phyloP scores from a whole-genome alignment of 2,329 filamentous ascomycete species.

The Dryadomyces quercus-mongolicae region DNA sequence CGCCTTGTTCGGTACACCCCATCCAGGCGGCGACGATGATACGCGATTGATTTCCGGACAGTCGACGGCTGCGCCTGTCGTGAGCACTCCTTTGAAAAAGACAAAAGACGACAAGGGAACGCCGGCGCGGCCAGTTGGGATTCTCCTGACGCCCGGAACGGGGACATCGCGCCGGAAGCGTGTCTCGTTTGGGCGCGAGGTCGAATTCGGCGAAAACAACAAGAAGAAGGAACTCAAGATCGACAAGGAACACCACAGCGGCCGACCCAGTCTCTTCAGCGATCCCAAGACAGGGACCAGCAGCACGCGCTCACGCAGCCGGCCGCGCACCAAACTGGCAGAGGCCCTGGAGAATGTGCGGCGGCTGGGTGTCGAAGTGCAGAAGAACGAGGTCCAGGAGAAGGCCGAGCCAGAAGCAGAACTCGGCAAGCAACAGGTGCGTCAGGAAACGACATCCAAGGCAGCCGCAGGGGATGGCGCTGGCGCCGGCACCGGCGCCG shows the following conservation, averaged over 20 bases:
- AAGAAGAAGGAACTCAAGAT: constrained; percentile 15
- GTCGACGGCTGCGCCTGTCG: neutral
- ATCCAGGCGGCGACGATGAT: constrained; percentile 18
- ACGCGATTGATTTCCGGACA: neutral
- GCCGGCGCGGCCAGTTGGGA: constrained; percentile 32
- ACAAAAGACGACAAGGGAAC: constrained; percentile 5
- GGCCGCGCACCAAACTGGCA: constrained; percentile 30
- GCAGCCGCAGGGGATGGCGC: neutral
- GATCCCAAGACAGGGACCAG: neutral
- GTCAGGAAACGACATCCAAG: neutral
- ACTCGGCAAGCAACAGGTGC: neutral
- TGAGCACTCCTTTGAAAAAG: constrained; percentile 8
- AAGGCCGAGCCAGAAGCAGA: constrained; percentile 14
- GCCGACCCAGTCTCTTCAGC: constrained; percentile 11
- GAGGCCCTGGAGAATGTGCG: constrained; percentile 32
- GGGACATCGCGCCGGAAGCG: constrained; percentile 48
- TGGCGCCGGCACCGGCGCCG: neutral
- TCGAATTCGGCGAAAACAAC: constrained; percentile 25
- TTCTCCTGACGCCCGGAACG: constrained; percentile 52
- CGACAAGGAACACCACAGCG: constrained; percentile 6
- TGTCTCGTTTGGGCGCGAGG: constrained; percentile 51
- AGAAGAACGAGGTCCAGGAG: constrained; percentile 4
- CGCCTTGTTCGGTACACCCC: constrained; percentile 50
- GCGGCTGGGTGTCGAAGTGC: constrained; percentile 10
- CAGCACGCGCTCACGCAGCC: constrained; percentile 1